Percentiles rank a stretch among this genome's conserved stretches.
These are phyloP conservation scores for Iris pallida DNA, from an alignment of 116 monocot species.

Conservation along the genomic window DNA sequence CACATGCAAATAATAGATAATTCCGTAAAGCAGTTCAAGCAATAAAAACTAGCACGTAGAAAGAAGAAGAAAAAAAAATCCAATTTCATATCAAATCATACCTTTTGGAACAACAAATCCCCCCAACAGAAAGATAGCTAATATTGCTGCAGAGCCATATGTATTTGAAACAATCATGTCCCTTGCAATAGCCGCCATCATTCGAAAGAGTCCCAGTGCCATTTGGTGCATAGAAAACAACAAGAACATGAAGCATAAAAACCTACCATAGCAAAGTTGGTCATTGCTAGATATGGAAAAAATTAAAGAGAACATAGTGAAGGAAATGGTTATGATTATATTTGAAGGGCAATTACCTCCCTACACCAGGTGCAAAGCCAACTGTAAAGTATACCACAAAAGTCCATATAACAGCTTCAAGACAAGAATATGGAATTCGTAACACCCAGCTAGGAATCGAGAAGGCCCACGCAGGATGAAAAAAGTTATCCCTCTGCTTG, in stretches of 20 bases:
- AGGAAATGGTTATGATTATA: too few species aligned
- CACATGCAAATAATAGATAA: too few species aligned
- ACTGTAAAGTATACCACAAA: constrained; percentile 41
- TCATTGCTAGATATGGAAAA: neutral
- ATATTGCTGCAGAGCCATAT: constrained; percentile 45
- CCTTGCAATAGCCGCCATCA: constrained; percentile 52
- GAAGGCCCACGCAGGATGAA: constrained; percentile 54
- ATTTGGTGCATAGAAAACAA: constrained; percentile 52
- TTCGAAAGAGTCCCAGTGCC: constrained; percentile 52
- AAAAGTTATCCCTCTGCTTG: constrained; percentile 42
- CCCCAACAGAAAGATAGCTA: constrained; percentile 42
- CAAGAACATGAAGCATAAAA: constrained; percentile 43
- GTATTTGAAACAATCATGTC: constrained; percentile 40
- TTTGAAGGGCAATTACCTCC: constrained; percentile 16
- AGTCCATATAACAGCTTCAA: constrained; percentile 49
- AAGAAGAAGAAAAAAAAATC: too few species aligned
- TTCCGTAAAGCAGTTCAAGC: too few species aligned
- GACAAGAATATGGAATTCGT: constrained; percentile 37
- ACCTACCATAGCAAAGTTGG: constrained; percentile 13
- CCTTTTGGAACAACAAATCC: constrained; percentile 51
- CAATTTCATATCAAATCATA: neutral
- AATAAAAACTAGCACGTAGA: neutral
- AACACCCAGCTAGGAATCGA: constrained; percentile 41
- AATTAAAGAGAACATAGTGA: neutral
- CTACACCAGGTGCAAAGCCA: constrained; percentile 36